Base-by-base conservation (phyloP, 352 stramenopile genomes). In the Globisporangium nodosum region DNA sequence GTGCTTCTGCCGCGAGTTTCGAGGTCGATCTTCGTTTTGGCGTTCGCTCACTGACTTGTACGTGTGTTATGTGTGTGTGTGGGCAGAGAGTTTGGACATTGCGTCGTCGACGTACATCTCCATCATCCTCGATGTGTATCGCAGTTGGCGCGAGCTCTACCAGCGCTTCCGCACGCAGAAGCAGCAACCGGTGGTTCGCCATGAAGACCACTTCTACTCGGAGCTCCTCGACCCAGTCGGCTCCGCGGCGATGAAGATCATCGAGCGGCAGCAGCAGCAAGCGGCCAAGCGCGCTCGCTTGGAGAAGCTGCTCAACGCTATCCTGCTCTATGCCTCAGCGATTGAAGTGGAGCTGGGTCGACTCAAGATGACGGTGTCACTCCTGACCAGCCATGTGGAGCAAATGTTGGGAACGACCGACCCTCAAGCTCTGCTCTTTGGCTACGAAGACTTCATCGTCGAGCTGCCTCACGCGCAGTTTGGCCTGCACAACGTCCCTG, bases 361-460 rank as follows among this genome's bases (percentile, higher is more conserved):
- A 30, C 54, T 90, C 11, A 71, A 85, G 39, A 48, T 88, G 21
- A 70, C 71, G 13, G 43, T 85, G 1, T 74, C 74, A 9, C 51
- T 83, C 8, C 66, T 74, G 30, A 88, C 72, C 6, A 78, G 63
- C 53, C 68, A 73, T 51, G 57, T 90, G 21, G 67, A 87, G 49
- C 65, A 69, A 21, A 52, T 69, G 51, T 54, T 77, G 21, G 13
- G n/a, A 24, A 49, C 30, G 5, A 52, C 49, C 42, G 18, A 60
- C 21, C 13, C 30, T 7, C 30, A 63, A 33, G 65, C 61, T 21
- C 39, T 54, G 16, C 58, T 68, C 33, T 74, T 74, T 55, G 71
- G 71, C 43, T 71, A 64, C 30, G 74, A 88, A 66, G 70, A 84
- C 35, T 48, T 85, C 18, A 66, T 64, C 16, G 54, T 86, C 9